Percentiles rank a stretch among this genome's conserved stretches.
Evolutionary conservation across 176 grass and related monocot genomes (phyloP).

Genomic region (Phyllostachys edulis): DNA sequence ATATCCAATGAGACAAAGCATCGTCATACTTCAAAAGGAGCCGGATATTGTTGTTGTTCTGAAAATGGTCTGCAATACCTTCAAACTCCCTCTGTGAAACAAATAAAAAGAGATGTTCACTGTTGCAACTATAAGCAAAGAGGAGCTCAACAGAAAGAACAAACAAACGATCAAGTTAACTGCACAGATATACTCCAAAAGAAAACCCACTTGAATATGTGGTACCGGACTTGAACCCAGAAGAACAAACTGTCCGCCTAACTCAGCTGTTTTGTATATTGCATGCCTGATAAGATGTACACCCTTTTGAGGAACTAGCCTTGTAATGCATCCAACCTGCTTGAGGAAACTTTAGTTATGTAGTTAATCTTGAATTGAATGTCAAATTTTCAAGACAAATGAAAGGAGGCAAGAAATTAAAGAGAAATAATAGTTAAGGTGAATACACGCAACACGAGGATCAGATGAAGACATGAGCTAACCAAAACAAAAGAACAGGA

Average conservation of each 20-base stretch:
- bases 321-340: conserved; percentile 93
- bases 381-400: background rate
- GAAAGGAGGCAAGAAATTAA: background rate
- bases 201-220: conserved; percentile 70
- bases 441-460: background rate
- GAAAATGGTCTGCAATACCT: conserved; percentile 75
- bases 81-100: conserved; percentile 84
- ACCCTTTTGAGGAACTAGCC: conserved; percentile 93
- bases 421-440: background rate
- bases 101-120: conserved; percentile 26
- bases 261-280: conserved; percentile 81
- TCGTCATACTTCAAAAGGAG: conserved; percentile 93
- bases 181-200: conserved; percentile 11
- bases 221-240: conserved; percentile 90
- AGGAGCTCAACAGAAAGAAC: background rate
- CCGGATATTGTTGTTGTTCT: conserved; percentile 57
- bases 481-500: background rate
- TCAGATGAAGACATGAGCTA: conserved; percentile 5
- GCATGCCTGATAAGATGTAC: conserved; percentile 97
- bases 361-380: conserved; percentile 17
- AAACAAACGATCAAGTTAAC: background rate
- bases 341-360: conserved; percentile 33
- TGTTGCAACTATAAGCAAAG: background rate
- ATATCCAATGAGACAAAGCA: conserved; percentile 89
- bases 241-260: conserved; percentile 96